These are phyloP conservation scores for Tolypocladium pustulatum DNA, from an alignment of 2,329 filamentous ascomycete species.

Conservation along the genomic window DNA sequence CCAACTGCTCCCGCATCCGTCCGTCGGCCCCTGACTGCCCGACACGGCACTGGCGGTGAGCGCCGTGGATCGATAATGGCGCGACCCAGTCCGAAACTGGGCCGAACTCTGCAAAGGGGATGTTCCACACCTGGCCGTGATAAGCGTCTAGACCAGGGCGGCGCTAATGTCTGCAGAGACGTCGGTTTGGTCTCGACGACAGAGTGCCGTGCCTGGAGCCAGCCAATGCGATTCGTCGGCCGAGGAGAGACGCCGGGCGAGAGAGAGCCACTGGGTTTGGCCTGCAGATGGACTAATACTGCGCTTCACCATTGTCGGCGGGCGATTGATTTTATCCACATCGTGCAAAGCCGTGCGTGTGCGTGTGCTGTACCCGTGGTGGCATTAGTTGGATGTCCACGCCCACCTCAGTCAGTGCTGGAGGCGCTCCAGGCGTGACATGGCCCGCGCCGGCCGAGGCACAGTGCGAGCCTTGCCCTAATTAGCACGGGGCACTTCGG, in stretches of 20 bases:
- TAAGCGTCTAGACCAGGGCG: conserved; percentile 1
- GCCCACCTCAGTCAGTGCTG: too few species aligned
- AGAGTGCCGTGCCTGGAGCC: background rate
- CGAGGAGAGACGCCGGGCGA: background rate
- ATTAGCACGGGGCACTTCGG: too few species aligned
- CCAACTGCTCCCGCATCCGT: background rate
- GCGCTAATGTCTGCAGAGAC: conserved; percentile 2
- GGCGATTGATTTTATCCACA: background rate
- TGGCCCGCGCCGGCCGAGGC: background rate
- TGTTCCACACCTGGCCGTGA: conserved; percentile 1
- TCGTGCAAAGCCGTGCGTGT: background rate
- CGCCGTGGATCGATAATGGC: background rate
- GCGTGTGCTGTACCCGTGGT: background rate
- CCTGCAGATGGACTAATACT: background rate
- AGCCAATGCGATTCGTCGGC: background rate
- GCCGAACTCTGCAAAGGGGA: background rate
- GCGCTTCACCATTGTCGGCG: background rate
- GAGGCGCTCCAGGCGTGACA: too few species aligned
- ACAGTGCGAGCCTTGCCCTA: background rate
- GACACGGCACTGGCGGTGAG: background rate
- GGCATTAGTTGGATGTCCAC: background rate
- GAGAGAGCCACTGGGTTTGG: background rate
- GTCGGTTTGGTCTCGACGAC: background rate
- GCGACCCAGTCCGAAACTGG: background rate
- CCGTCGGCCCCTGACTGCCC: background rate